Evolutionary conservation across 2,329 filamentous ascomycete species (phyloP).

Genomic region (Diplodia corticola): DNA sequence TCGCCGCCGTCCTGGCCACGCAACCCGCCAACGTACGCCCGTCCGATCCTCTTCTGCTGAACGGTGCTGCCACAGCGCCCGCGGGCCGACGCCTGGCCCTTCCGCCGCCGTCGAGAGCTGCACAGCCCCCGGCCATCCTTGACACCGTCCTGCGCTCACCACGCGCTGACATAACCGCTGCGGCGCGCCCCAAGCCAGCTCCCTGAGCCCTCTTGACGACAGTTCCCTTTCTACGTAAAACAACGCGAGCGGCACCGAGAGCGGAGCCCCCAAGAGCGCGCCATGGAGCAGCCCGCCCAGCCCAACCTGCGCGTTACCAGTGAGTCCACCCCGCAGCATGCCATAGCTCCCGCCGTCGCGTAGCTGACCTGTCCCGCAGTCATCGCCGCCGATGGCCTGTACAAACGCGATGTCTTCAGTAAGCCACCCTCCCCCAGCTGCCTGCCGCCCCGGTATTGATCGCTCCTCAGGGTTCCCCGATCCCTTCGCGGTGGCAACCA

Average conservation of each 20-base stretch:
- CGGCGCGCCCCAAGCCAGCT: conserved; percentile 17
- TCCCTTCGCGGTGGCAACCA: conserved; percentile 94
- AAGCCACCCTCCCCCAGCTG: conserved; percentile 47
- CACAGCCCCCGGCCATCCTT: conserved; percentile 24
- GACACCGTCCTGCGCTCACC: conserved; percentile 22
- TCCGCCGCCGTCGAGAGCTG: conserved; percentile 21
- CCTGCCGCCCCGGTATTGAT: conserved; percentile 33
- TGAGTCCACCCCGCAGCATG: conserved; percentile 50
- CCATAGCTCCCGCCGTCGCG: conserved; percentile 17
- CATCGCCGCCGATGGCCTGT: conserved; percentile 96
- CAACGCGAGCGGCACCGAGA: background rate
- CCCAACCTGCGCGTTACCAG: conserved; percentile 92
- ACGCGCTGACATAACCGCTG: conserved; percentile 23
- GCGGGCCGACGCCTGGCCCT: conserved; percentile 24
- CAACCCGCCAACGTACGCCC: conserved; percentile 19
- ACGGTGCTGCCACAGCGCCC: conserved; percentile 4
- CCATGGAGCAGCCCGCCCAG: conserved; percentile 53
- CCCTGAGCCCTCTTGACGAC: conserved; percentile 13
- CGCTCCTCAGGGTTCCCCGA: conserved; percentile 79
- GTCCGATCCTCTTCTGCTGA: background rate
- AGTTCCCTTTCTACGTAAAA: background rate
- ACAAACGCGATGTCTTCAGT: conserved; percentile 99
- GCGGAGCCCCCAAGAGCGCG: conserved; percentile 22
- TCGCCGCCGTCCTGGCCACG: conserved; percentile 14
- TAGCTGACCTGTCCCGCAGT: conserved; percentile 58